These are phyloP conservation scores for Lenzites betulinus DNA, from an alignment of 768 basidiomycete species.

Conservation along the genomic window DNA sequence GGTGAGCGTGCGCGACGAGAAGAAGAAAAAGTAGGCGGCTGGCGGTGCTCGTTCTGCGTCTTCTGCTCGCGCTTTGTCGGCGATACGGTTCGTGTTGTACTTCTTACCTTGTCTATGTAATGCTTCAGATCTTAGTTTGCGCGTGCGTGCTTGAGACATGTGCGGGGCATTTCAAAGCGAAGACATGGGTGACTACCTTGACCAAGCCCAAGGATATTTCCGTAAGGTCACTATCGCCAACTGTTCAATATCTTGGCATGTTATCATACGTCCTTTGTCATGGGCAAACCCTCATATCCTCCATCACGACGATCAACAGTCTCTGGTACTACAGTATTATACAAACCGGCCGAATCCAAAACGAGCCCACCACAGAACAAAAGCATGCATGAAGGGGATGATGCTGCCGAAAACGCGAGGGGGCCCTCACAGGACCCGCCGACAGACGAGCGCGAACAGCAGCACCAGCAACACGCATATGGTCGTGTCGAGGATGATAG, in stretches of 20 bases:
- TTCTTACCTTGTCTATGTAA: slow-evolving; percentile 13
- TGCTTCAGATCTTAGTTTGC: background rate
- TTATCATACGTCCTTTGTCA: too few relatives aligned
- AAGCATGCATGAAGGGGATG: background rate
- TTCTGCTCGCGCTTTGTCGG: slow-evolving; percentile 1
- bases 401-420: background rate
- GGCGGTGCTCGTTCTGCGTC: background rate
- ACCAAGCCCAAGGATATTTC: too few relatives aligned
- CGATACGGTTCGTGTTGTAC: slow-evolving; percentile 12
- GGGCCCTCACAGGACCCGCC: slow-evolving; percentile 46
- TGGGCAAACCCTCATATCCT: too few relatives aligned
- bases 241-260: too few relatives aligned
- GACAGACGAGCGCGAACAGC: slow-evolving; percentile 66
- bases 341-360: background rate
- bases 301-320: background rate
- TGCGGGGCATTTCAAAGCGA: too few relatives aligned
- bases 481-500: slow-evolving; percentile 68
- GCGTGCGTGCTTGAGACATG: too few relatives aligned
- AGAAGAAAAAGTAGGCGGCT: slow-evolving; percentile 54
- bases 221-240: too few relatives aligned
- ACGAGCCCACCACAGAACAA: background rate
- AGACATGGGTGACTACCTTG: too few relatives aligned
- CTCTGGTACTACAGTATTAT: slow-evolving; percentile 14
- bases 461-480: slow-evolving; percentile 74
- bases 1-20: slow-evolving; percentile 73